Evolutionary conservation across 805 yeast species (phyloP), one percentile per base, ranked within the genome.

Genomic region (Barnettozyma sucrosica): DNA sequence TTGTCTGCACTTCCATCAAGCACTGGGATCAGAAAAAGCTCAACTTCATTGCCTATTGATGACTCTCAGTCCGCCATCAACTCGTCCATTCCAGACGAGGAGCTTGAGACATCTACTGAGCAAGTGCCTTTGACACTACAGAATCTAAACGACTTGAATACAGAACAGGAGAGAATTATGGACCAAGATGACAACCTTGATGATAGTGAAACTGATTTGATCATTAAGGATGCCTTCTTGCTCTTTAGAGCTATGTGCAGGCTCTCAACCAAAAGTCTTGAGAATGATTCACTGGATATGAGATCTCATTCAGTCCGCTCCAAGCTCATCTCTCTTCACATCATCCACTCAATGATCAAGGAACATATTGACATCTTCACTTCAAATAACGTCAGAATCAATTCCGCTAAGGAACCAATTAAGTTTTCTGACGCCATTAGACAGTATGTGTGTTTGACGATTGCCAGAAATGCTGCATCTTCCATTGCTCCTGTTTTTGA

Each of bases 231-330:
- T 64, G 97, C 98, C 0, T 92, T 90, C 60, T 72, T 93, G 50
- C 78, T 93, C 3, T 89, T 93, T 66, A 79, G 99, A 62, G 92
- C 97, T 2, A 85, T 93, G 93, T 87, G 97, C 64, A 89, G 89
- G 61, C 76, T 93, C 16, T 86, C 97, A 3, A 85, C 87, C 42
- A 93, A 93, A 65, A 76, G 83, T 24, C 69, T 92, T 49, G 97
- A 90, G 50, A 75, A 81, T 36, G 85, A 83, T 33, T 77, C 81
- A 30, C 67, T 89, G 51, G 95, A 86, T 64, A 83, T 84, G 89
- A 79, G 92, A 64, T 85, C 96, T 3, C 97, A 92, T 61, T 85
- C 92, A 2, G 89, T 93, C 54, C 80, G 99, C 59, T 89, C 97
- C 1, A 93, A 93, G 64, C 70, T 93, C 50, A 72, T 95, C 30